phyloP scores from a whole-genome alignment of 768 basidiomycete species.

The Podaxis rugospora region DNA sequence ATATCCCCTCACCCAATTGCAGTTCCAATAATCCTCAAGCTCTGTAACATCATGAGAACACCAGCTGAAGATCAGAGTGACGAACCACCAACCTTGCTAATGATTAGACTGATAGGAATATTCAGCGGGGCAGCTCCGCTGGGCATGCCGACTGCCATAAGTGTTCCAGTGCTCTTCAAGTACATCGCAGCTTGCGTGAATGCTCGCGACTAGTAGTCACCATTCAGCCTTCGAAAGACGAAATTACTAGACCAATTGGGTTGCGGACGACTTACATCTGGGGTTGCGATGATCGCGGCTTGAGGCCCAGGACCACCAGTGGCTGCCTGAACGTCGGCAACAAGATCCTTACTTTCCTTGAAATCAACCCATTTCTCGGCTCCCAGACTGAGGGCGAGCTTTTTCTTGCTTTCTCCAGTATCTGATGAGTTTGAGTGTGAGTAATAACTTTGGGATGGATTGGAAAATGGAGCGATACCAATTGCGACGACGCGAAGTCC shows the following conservation, averaged over 20 bases:
- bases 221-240: too few species aligned
- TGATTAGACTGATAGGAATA: not conserved
- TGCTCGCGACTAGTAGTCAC: slow-evolving; percentile 24
- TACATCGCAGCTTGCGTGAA: slow-evolving; percentile 66
- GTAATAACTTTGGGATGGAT: not conserved
- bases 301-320: slow-evolving; percentile 73
- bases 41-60: slow-evolving; percentile 28
- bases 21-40: slow-evolving; percentile 51
- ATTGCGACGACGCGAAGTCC: slow-evolving; percentile 82
- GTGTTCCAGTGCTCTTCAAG: slow-evolving; percentile 62
- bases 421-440: slow-evolving; percentile 34
- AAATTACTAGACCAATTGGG: too few species aligned
- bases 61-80: not conserved
- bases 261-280: slow-evolving; percentile 18
- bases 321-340: slow-evolving; percentile 57
- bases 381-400: slow-evolving; percentile 56
- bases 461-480: slow-evolving; percentile 25
- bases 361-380: slow-evolving; percentile 82
- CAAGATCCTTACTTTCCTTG: slow-evolving; percentile 58
- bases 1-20: slow-evolving; percentile 23
- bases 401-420: slow-evolving; percentile 67
- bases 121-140: slow-evolving; percentile 47
- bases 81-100: not conserved
- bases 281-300: slow-evolving; percentile 57
- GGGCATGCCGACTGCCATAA: slow-evolving; percentile 80